phyloP scores from a whole-genome alignment of 306 rosid genomes.

The peach (Prunus persica) region DNA sequence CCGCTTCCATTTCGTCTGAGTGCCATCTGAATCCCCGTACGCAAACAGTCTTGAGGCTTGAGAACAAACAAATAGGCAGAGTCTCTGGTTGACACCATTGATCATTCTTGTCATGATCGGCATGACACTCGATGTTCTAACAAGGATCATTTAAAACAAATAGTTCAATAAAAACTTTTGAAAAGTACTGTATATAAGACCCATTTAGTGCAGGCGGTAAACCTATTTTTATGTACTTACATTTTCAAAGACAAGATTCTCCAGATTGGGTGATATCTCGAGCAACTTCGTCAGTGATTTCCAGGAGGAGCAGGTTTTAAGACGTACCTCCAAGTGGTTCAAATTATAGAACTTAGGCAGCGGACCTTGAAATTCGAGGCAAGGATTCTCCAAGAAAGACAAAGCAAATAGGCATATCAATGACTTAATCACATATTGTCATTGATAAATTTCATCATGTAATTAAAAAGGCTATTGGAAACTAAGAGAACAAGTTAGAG shows the following conservation, averaged over 20 bases:
- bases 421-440: not conserved
- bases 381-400: not conserved
- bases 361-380: too few species aligned
- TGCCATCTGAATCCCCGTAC: not conserved
- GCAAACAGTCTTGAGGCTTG: not conserved
- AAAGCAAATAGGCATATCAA: not conserved
- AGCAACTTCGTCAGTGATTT: not conserved
- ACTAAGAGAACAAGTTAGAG: not conserved
- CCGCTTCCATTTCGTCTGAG: not conserved
- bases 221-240: not conserved
- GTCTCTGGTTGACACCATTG: too few species aligned
- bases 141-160: not conserved
- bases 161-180: not conserved
- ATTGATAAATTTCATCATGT: not conserved
- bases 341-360: too few species aligned
- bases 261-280: constrained; percentile 8
- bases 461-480: too few species aligned
- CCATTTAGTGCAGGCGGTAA: not conserved
- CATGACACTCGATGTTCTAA: too few species aligned
- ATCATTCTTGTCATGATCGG: too few species aligned
- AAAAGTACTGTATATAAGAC: not conserved
- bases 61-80: too few species aligned
- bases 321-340: not conserved
- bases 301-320: not conserved
- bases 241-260: not conserved